Evolutionary conservation across 2,329 filamentous ascomycete species (phyloP).

Genomic region (Coniella lustricola): DNA sequence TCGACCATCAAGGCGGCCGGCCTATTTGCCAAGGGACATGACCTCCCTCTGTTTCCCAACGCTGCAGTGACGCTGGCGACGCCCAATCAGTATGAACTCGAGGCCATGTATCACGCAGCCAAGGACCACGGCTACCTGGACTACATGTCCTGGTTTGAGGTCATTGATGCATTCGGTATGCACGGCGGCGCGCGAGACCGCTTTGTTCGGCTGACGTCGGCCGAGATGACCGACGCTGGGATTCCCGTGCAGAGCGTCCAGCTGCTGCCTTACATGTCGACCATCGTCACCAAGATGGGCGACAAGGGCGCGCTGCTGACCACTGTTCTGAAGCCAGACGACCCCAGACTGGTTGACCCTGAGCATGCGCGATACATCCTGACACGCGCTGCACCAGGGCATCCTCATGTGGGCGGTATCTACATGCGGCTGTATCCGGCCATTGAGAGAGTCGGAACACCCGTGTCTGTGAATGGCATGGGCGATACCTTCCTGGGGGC

Average conservation of each 20-base stretch:
- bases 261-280: constrained; percentile 81
- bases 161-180: constrained; percentile 75
- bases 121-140: constrained; percentile 56
- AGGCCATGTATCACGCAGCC: constrained; percentile 69
- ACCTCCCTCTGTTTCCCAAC: constrained; percentile 48
- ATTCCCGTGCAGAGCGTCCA: constrained; percentile 79
- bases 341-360: constrained; percentile 57
- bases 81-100: constrained; percentile 77
- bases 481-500: constrained; percentile 91
- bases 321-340: constrained; percentile 58
- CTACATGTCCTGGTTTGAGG: constrained; percentile 67
- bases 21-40: constrained; percentile 49
- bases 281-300: constrained; percentile 79
- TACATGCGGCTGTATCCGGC: constrained; percentile 73
- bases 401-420: constrained; percentile 59
- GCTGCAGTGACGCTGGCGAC: constrained; percentile 67
- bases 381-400: constrained; percentile 48
- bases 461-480: constrained; percentile 88
- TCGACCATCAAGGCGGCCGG: constrained; percentile 70
- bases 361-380: constrained; percentile 65
- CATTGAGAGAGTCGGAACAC: constrained; percentile 57
- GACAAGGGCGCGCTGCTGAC: constrained; percentile 68
- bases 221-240: constrained; percentile 66
- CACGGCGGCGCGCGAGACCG: constrained; percentile 63
- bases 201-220: constrained; percentile 61